Base-by-base conservation (phyloP, 106 monocot genomes). In the Vanilla planifolia region DNA sequence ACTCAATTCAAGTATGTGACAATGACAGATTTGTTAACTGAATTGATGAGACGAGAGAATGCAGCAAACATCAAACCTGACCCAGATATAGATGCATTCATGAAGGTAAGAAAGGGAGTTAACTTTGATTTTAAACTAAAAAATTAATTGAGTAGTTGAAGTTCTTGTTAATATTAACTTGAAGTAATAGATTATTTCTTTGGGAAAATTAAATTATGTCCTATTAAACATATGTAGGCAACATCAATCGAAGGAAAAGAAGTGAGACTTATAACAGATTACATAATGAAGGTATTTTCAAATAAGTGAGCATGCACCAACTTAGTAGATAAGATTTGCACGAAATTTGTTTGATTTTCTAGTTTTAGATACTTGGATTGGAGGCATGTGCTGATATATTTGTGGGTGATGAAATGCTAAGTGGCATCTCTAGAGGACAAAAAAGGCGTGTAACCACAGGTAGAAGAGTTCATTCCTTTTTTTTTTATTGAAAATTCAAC, bases 31-130 rank as follows among this genome's bases (percentile, higher is more conserved):
- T 76, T 88, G 79, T 59, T 87, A 40, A 52, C 70, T 11, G 86
- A 87, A 62, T 28, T 87, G 36, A 26, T 79, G 20, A 68, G 79
- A 69, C 75, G 86, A 53, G 86, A 87, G 60, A 87, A 87, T 43
- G 86, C 44, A 43, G 86, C 82, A 25, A 87, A 82, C 45, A 82
- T 82, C 50, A 82, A 78, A 63, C 86, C 86, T 6, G 86, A 87
- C 43, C 75, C 71, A 55, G 82, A 87, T 41, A 55, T 87, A 27
- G 86, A 87, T 75, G 48, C 76, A 16, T 79, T 65, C 64, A 87
- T 82, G 86, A 87, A 87, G 86, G 86, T 82, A 51, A 67, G 37
- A n/a, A 43, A n/a, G n/a, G n/a, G n/a, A n/a, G n/a, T n/a, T n/a
- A n/a, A n/a, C n/a, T n/a, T n/a, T n/a, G n/a, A n/a, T n/a, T n/a